Evolutionary conservation across 2,329 filamentous ascomycete species (phyloP), one percentile per base, ranked within the genome.

Genomic region (Sphaerulina populicola): DNA sequence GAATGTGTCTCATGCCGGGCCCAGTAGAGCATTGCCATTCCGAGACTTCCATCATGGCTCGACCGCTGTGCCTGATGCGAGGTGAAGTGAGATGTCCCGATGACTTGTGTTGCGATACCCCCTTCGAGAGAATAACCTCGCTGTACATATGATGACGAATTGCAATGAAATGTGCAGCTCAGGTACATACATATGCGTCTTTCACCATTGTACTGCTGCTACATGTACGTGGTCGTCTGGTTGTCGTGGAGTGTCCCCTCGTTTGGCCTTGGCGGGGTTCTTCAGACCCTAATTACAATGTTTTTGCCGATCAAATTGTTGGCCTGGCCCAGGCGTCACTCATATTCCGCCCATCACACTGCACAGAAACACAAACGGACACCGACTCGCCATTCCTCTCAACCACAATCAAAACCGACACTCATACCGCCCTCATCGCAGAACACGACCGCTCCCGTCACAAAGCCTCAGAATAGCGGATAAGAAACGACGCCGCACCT

Each of bases 11-110:
- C 21, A 33, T 40, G 38, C 40, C 12, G 48, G 56, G n/a, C 57
- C 58, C 2, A 53, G 46, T 36, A 43, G 57, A 9, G 43, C 40
- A 31, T 44, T 66, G 42, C 62, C 63, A 23, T 65, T 66, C 44
- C 58, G 65, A 38, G 63, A 65, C 46, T 44, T 62, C 7, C 35
- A 63, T 55, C 55, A 52, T 12, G 38, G 38, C 11, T 33, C 30
- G 35, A n/a, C 53, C 38, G 43, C 35, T 8, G 48, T 54, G 27
- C 49, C 51, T 30, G 59, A 61, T 49, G 56, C 47, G 27, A 54
- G 57, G 43, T 60, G 52, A 57, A 40, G 40, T 46, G 44, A 37
- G 40, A 29, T 23, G 14, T 31, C 9, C 30, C 15, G 9, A 23
- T 33, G 48, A 31, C 42, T 15, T 31, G 14, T 45, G 12, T 33